Evolutionary conservation across 257 asterid species (phyloP).

Genomic region (Nicotiana sylvestris): DNA sequence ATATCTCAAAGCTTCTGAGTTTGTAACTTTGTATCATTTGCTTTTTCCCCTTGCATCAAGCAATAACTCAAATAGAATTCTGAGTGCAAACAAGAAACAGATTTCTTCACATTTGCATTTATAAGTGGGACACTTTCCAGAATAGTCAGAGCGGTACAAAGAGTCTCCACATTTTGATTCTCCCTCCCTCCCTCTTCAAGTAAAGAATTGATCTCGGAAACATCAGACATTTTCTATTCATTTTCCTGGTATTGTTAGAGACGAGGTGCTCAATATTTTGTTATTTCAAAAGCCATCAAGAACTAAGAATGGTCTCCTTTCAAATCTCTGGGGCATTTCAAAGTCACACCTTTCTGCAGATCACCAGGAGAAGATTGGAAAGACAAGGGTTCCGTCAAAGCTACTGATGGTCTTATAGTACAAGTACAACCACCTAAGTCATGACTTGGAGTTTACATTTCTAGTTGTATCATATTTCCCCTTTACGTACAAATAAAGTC

Average conservation of each 20-base stretch:
- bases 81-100: not conserved
- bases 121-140: not conserved
- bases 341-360: not conserved
- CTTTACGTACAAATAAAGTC: not conserved
- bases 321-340: not conserved
- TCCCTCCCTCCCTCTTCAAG: not conserved
- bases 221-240: not conserved
- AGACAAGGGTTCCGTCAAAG: not conserved
- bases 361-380: not conserved
- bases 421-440: not conserved
- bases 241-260: not conserved
- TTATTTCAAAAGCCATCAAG: not conserved
- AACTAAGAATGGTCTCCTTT: not conserved
- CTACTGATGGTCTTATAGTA: not conserved
- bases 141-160: not conserved
- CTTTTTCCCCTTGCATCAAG: not conserved
- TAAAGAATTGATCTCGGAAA: not conserved
- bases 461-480: not conserved
- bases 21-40: not conserved
- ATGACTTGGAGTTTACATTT: not conserved
- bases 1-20: not conserved
- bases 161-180: not conserved
- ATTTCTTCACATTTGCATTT: not conserved
- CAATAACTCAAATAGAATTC: not conserved
- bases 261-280: not conserved